Evolutionary conservation across 1,139 yeast genomes (phyloP).

Genomic region (Magnusiomyces suaveolens): DNA sequence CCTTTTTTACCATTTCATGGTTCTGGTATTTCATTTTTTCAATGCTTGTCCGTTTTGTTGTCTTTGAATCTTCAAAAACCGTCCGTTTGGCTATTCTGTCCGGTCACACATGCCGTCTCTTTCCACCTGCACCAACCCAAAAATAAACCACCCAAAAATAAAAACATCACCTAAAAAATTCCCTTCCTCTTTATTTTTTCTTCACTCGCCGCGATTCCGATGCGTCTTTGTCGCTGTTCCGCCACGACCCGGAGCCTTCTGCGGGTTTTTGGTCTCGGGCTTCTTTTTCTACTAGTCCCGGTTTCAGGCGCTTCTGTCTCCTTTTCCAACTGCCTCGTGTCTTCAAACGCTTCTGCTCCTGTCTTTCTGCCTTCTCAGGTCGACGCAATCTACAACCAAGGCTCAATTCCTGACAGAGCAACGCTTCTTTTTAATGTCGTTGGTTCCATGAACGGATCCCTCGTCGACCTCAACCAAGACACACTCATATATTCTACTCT

Average conservation of each 20-base stretch:
- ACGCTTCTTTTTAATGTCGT: conserved; percentile 14
- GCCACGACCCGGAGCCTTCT: background rate
- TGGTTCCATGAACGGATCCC: conserved; percentile 22
- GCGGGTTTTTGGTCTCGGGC: background rate
- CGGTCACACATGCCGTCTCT: background rate
- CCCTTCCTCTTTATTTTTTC: no score
- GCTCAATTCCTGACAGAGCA: conserved; percentile 4
- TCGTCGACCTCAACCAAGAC: conserved; percentile 25
- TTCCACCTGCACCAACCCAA: background rate
- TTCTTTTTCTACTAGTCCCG: background rate
- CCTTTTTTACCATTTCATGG: no score
- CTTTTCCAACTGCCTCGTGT: background rate
- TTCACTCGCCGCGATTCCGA: no score
- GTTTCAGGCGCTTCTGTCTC: background rate
- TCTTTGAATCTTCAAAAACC: no score
- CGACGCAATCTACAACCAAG: conserved; percentile 6
- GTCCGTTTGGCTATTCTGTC: no score
- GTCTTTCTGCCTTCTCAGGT: conserved; percentile 8
- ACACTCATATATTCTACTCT: no score
- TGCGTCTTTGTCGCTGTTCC: no score
- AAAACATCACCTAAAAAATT: no score
- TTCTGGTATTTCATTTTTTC: no score
- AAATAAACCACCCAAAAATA: background rate
- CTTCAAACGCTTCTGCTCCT: background rate
- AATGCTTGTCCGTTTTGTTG: no score